Evolutionary conservation across 257 asterid genomes (phyloP).

Genomic region (Striga asiatica): DNA sequence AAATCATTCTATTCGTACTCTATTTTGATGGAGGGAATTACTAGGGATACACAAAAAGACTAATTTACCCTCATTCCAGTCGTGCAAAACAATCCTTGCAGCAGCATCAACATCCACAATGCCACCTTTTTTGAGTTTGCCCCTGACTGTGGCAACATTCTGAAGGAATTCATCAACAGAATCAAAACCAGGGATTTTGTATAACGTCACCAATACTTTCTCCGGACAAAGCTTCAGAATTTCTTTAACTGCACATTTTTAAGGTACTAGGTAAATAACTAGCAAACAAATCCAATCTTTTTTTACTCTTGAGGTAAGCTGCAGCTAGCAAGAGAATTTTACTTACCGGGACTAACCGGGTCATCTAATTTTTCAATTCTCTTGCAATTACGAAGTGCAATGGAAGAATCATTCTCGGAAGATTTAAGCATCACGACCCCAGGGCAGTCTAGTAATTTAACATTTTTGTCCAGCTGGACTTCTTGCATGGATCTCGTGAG

Average conservation of each 20-base stretch:
- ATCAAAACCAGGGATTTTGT: constrained; percentile 65
- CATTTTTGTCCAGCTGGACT: constrained; percentile 79
- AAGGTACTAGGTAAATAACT: too few species aligned
- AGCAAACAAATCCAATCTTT: too few species aligned
- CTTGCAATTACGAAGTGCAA: constrained; percentile 94
- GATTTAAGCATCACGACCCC: constrained; percentile 94
- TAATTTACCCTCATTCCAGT: constrained; percentile 84
- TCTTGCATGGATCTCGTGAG: constrained; percentile 93
- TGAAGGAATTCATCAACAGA: constrained; percentile 84
- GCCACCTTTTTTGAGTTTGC: constrained; percentile 91
- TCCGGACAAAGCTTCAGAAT: constrained; percentile 81
- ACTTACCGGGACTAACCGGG: constrained; percentile 71
- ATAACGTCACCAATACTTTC: constrained; percentile 48
- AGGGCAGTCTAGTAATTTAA: constrained; percentile 81
- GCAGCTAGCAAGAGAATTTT: not conserved
- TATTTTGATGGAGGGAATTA: not conserved
- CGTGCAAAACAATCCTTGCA: constrained; percentile 85
- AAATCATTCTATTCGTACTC: not conserved
- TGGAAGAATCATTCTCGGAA: constrained; percentile 51
- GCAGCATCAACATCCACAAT: constrained; percentile 68
- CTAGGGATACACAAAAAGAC: not conserved
- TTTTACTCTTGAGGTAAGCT: too few species aligned
- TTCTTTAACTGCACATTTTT: constrained; percentile 58
- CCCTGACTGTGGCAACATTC: constrained; percentile 75
- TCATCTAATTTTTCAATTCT: constrained; percentile 90